These are phyloP conservation scores for Penicillium vulpinum DNA, from an alignment of 2,329 filamentous ascomycete genomes.

Conservation along the genomic window DNA sequence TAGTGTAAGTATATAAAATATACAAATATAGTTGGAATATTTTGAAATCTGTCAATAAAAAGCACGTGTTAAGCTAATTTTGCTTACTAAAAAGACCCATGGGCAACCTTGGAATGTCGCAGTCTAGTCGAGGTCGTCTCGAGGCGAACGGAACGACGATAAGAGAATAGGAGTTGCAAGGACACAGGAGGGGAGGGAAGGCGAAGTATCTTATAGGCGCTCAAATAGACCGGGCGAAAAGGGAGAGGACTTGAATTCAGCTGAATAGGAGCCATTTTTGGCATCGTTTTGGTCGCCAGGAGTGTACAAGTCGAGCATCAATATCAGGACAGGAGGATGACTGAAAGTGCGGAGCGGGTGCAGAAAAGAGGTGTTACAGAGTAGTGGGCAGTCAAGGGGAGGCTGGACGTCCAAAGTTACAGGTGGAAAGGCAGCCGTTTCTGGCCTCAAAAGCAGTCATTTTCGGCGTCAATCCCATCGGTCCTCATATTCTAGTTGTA, in stretches of 20 bases:
- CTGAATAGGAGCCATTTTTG: slow-evolving; percentile 21
- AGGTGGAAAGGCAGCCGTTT: slow-evolving; percentile 23
- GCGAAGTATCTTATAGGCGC: slow-evolving; percentile 18
- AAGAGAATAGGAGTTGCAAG: slow-evolving; percentile 5
- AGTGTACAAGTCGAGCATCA: slow-evolving; percentile 8
- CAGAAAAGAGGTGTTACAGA: slow-evolving; percentile 17
- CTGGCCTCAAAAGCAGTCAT: too few species aligned
- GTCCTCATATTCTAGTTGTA: too few species aligned
- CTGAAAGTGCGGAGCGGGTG: slow-evolving; percentile 15
- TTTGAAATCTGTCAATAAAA: too few species aligned
- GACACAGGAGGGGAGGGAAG: slow-evolving; percentile 3
- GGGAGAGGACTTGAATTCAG: slow-evolving; percentile 1
- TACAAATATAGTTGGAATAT: too few species aligned
- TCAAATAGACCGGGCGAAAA: slow-evolving; percentile 1
- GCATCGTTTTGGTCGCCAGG: slow-evolving; percentile 15
- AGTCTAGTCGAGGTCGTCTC: slow-evolving; percentile 5
- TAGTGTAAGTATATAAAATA: too few species aligned
- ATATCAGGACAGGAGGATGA: slow-evolving; percentile 12
- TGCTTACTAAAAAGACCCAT: too few species aligned
- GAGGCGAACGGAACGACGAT: neutral
- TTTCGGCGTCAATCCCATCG: too few species aligned
- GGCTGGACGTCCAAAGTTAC: slow-evolving; percentile 20
- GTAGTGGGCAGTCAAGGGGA: slow-evolving; percentile 15
- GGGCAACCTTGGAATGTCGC: too few species aligned
- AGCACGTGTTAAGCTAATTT: too few species aligned